Evolutionary conservation across 2,329 filamentous ascomycete genomes (phyloP).

Genomic region (Pseudocercospora vitis): DNA sequence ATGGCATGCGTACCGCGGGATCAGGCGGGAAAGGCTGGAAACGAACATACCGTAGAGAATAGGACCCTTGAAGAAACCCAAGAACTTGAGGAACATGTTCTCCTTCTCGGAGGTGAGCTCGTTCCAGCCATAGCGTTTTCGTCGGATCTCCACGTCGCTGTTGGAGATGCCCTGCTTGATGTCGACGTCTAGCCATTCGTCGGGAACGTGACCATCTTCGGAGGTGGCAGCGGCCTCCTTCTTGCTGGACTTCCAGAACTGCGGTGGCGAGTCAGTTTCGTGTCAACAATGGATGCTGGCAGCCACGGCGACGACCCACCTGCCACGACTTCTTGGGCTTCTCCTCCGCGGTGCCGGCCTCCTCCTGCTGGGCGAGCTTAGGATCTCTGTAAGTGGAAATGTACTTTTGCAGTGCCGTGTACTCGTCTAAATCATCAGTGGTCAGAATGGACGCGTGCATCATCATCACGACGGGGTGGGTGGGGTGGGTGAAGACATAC

Average conservation of each 20-base stretch:
- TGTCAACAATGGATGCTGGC: neutral
- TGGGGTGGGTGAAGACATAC: conserved; percentile 27
- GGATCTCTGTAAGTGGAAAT: conserved; percentile 66
- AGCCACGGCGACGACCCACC: conserved; percentile 26
- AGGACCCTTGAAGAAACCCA: conserved; percentile 72
- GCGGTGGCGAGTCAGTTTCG: conserved; percentile 23
- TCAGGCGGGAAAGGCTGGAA: conserved; percentile 14
- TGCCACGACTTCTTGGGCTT: conserved; percentile 58
- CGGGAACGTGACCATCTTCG: conserved; percentile 51
- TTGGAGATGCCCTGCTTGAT: conserved; percentile 62
- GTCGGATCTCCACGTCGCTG: conserved; percentile 61
- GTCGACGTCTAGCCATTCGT: conserved; percentile 70
- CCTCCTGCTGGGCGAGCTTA: conserved; percentile 49
- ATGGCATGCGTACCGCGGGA: conserved; percentile 13
- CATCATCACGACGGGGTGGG: conserved; percentile 1
- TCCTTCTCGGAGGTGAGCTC: conserved; percentile 72
- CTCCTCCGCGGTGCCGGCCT: conserved; percentile 44
- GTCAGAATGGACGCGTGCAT: conserved; percentile 27
- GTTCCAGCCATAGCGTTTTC: conserved; percentile 69
- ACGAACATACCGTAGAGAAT: conserved; percentile 69
- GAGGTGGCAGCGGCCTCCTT: conserved; percentile 34
- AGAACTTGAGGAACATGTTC: conserved; percentile 72
- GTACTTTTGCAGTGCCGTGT: conserved; percentile 65
- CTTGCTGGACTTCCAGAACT: conserved; percentile 53
- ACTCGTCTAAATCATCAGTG: conserved; percentile 55